Base-by-base conservation (phyloP, 345 rosid genomes). In the Kernera saxatilis region DNA sequence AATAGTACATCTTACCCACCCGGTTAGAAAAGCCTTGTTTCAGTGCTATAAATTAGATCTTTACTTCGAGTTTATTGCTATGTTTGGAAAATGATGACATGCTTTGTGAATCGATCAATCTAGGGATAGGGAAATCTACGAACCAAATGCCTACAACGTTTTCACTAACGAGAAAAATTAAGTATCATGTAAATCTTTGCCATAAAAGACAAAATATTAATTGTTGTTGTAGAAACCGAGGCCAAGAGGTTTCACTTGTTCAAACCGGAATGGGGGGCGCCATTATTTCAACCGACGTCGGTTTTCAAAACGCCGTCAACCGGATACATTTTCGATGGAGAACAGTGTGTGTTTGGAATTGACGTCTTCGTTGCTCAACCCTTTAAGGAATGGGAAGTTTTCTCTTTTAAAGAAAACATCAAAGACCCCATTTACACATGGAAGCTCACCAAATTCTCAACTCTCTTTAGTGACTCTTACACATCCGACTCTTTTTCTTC, bases 301-400 rank as follows among this genome's bases (percentile, higher is more conserved):
- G 0, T 0, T 1, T 44, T 26, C n/a, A 3, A 6, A 10, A 5
- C 2, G 10, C 19, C 54, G 0, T 8, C 1, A 7, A 4, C 0
- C 8, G 70, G 60, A 36, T 66, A 4, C n/a, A 9, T n/a, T 1
- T 36, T 23, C 35, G 35, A 67, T 2, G 62, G 62, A 18, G 52
- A 18, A 1, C 48, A 67, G 14, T 39, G 62, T 67, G 51, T 27
- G 19, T 67, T 67, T 53, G 71, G 71, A 17, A 13, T 53, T 6
- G 62, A 67, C 30, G 46, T 67, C 17, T 51, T 53, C 33, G 52
- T 67, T 17, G 50, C 62, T 40, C 60, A 53, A 52, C 39, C 62
- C 40, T 35, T 1, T 0, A 26, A 67, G 7, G 14, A 51, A 17
- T 13, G 9, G 14, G 53, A 67, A 27, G 22, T 17, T 13, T 5